These are phyloP conservation scores for Cytospora mali DNA, from an alignment of 2,329 filamentous ascomycete genomes.

Conservation along the genomic window DNA sequence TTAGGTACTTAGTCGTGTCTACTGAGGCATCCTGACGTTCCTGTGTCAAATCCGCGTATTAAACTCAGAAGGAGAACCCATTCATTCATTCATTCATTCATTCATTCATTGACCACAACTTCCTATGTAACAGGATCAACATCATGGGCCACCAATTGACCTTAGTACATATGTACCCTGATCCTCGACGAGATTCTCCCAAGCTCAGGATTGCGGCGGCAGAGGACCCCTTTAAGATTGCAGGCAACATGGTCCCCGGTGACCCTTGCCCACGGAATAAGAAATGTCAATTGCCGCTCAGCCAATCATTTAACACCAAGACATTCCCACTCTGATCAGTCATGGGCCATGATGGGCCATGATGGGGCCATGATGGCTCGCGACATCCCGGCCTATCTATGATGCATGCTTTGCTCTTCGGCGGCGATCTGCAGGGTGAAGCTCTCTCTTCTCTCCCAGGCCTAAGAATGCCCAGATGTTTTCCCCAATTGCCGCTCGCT, in stretches of 20 bases:
- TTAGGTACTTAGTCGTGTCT: too few relatives aligned
- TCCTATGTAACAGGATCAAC: too few relatives aligned
- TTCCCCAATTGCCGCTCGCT: not conserved
- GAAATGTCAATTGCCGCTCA: conserved; percentile 5
- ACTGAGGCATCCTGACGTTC: too few relatives aligned
- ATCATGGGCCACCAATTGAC: too few relatives aligned
- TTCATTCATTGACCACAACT: not conserved
- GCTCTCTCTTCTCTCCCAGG: too few relatives aligned
- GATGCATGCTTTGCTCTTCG: not conserved
- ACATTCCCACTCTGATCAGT: conserved; percentile 10
- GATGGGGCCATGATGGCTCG: not conserved
- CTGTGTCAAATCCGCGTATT: too few relatives aligned
- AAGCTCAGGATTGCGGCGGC: conserved; percentile 21
- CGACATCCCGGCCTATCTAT: not conserved
- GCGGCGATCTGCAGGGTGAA: not conserved
- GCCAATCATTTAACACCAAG: conserved; percentile 20
- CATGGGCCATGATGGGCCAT: not conserved
- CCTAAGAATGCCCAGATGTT: too few relatives aligned
- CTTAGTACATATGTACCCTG: not conserved
- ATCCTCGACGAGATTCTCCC: not conserved
- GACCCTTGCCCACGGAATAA: conserved; percentile 1
- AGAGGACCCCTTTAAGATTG: conserved; percentile 23
- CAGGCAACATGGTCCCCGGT: conserved; percentile 20
- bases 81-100: too few relatives aligned
- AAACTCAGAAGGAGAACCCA: too few relatives aligned